A percentile compares a stretch with the other conserved stretches of the same genome.
These are phyloP conservation scores for Paraphoma chrysanthemicola DNA, from an alignment of 2,329 filamentous ascomycete species.

Conservation along the genomic window DNA sequence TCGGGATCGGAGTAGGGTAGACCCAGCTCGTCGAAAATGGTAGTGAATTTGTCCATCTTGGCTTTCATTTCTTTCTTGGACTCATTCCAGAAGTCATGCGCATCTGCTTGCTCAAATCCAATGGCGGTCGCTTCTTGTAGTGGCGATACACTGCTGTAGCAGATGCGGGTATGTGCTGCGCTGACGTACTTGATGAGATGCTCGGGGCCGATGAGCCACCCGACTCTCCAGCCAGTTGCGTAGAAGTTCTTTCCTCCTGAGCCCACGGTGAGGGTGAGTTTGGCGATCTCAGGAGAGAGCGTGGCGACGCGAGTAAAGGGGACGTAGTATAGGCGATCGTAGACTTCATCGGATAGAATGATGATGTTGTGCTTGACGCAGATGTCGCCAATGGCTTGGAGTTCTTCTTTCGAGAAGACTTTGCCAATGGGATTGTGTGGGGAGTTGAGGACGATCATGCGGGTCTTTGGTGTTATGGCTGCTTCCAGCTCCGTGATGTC, in stretches of 20 bases:
- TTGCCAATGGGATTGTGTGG: slow-evolving; percentile 97
- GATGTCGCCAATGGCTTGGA: slow-evolving; percentile 83
- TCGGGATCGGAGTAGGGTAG: slow-evolving; percentile 84
- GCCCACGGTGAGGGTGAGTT: slow-evolving; percentile 89
- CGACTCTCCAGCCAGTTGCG: slow-evolving; percentile 94
- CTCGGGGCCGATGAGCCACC: slow-evolving; percentile 90
- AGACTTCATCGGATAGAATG: slow-evolving; percentile 77
- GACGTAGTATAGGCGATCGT: slow-evolving; percentile 93
- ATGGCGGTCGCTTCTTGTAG: slow-evolving; percentile 94
- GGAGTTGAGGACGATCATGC: slow-evolving; percentile 93
- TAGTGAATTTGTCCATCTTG: slow-evolving; percentile 87
- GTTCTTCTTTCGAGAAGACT: slow-evolving; percentile 84
- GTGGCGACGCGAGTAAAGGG: slow-evolving; percentile 94
- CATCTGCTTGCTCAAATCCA: slow-evolving; percentile 89
- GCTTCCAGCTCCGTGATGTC: slow-evolving; percentile 82
- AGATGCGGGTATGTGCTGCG: slow-evolving; percentile 93
- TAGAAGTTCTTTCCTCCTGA: slow-evolving; percentile 99
- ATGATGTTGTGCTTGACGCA: slow-evolving; percentile 94
- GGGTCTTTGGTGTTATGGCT: slow-evolving; percentile 83
- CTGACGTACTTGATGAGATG: slow-evolving; percentile 90
- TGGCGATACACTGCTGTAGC: slow-evolving; percentile 91
- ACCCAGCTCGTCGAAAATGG: slow-evolving; percentile 59
- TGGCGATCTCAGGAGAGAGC: slow-evolving; percentile 86
- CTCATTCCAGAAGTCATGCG: slow-evolving; percentile 84
- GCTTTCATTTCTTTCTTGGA: slow-evolving; percentile 85